Evolutionary conservation across 805 yeast genomes (phyloP), one percentile per base, ranked within the genome.

Genomic region (Alloascoidea africana): DNA sequence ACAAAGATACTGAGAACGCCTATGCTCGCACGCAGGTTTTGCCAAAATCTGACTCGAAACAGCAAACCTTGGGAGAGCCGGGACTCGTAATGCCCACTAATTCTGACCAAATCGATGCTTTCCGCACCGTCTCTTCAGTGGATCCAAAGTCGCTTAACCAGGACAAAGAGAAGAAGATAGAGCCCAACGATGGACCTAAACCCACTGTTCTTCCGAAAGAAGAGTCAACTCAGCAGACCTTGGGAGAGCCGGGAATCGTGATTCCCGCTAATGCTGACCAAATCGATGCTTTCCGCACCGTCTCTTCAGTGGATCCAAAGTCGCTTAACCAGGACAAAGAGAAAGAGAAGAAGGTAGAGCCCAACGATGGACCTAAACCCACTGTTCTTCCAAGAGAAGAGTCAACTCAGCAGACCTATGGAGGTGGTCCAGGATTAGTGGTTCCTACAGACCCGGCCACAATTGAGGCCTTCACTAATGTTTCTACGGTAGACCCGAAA

Each of bases 401-500:
- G n/a, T n/a, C 30, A 23, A 23, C 8, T 8, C 30, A 23, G n/a
- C 8, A 8, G 8, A 8, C 30, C n/a, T 8, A 8, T 23, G 13
- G n/a, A 23, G 81, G 84, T 36, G 87, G 80, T 50, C 85, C 91
- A 18, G 94, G 94, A 35, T 66, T 81, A 42, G 68, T 62, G 30
- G 53, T 80, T 46, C 89, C 89, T 36, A 49, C 60, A 33, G 68
- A 80, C 50, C 67, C 83, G 14, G 68, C 66, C 34, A 66, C 72
- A n/a, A 70, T 83, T 48, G 62, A 69, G 41, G 94, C 75, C 36
- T 79, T 85, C 51, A 56, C 59, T 35, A 68, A 73, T 46, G 65
- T 75, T 17, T 48, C 64, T 38, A 61, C 70, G 42, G 79, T 71
- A 18, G 72, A 73, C 47, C 72, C 78, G 18, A 61, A 70, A 54